Conservation (phyloP, 495 filamentous ascomycete species). For the Aspergillus panamensis region DNA sequence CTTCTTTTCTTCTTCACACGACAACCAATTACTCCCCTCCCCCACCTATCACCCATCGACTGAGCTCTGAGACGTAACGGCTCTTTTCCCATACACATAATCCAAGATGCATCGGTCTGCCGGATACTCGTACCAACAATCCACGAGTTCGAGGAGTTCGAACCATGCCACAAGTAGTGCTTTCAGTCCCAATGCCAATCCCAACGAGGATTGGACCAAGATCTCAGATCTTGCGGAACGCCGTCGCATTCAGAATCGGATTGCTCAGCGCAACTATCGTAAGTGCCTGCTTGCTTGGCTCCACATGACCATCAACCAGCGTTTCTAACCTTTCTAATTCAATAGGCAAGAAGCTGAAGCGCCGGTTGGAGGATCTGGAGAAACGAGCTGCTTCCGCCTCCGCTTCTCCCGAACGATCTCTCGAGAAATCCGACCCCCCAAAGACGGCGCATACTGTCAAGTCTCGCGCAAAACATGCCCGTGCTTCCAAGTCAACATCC, state of each 20-base stretch:
- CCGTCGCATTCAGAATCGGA: conserved; percentile 92
- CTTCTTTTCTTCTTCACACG: conserved; percentile 3
- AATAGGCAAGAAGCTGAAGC: conserved; percentile 97
- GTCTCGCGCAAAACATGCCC: conserved; percentile 41
- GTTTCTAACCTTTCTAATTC: background rate
- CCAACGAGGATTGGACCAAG: conserved; percentile 99
- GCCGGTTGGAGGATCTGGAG: conserved; percentile 93
- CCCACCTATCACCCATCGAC: background rate
- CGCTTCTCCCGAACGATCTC: conserved; percentile 62
- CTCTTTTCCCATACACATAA: conserved; percentile 1
- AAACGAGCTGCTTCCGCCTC: conserved; percentile 83
- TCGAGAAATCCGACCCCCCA: conserved; percentile 46
- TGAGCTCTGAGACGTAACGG: background rate
- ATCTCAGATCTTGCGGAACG: conserved; percentile 96
- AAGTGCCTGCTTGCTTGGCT: conserved; percentile 39
- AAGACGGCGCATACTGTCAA: conserved; percentile 43
- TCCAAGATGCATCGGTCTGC: conserved; percentile 39
- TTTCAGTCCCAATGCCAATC: conserved; percentile 93
- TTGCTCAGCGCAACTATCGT: conserved; percentile 98
- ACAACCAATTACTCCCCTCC: background rate
- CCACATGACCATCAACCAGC: background rate
- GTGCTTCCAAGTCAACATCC: conserved; percentile 38
- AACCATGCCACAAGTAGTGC: conserved; percentile 84
- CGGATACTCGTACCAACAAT: conserved; percentile 30
- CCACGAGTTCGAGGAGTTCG: conserved; percentile 55